These are phyloP conservation scores for Myxozyma geophila DNA, from an alignment of 805 yeast genomes.

Conservation along the genomic window DNA sequence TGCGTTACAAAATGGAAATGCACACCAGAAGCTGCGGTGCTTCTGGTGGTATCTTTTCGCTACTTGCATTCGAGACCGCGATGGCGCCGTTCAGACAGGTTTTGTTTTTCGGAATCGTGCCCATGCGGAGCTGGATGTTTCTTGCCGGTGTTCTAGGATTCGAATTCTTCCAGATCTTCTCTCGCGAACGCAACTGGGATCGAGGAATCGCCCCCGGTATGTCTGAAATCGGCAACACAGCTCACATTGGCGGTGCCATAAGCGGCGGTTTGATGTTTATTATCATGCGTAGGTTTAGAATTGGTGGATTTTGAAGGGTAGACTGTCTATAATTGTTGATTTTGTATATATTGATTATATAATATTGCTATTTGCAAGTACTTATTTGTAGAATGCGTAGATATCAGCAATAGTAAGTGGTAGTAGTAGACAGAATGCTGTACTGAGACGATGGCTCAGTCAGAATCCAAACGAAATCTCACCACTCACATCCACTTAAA, in stretches of 20 bases:
- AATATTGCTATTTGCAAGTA: neutral
- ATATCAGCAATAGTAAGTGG: neutral
- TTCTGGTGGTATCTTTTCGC: conserved; percentile 22
- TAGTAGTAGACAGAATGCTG: no score
- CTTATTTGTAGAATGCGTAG: neutral
- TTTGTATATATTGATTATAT: neutral
- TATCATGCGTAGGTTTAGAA: conserved; percentile 20
- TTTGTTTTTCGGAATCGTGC: conserved; percentile 23
- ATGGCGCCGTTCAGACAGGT: conserved; percentile 16
- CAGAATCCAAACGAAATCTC: no score
- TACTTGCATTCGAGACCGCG: conserved; percentile 20
- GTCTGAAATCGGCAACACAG: conserved; percentile 5
- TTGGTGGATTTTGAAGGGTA: conserved; percentile 5
- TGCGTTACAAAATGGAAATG: conserved; percentile 5
- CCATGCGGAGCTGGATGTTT: conserved; percentile 29
- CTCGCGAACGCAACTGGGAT: conserved; percentile 6
- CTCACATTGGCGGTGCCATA: conserved; percentile 20
- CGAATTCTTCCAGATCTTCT: conserved; percentile 7
- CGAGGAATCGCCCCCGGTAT: conserved; percentile 2
- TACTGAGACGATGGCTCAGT: no score
- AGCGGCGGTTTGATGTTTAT: conserved; percentile 9
- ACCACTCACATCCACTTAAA: no score
- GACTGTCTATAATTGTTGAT: neutral
- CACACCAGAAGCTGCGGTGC: conserved; percentile 17
- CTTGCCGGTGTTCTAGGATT: conserved; percentile 14